A percentile compares a stretch with the other conserved stretches of the same genome.
phyloP scores from a whole-genome alignment of 2,329 filamentous ascomycete genomes.

The Diaporthe humulicola region DNA sequence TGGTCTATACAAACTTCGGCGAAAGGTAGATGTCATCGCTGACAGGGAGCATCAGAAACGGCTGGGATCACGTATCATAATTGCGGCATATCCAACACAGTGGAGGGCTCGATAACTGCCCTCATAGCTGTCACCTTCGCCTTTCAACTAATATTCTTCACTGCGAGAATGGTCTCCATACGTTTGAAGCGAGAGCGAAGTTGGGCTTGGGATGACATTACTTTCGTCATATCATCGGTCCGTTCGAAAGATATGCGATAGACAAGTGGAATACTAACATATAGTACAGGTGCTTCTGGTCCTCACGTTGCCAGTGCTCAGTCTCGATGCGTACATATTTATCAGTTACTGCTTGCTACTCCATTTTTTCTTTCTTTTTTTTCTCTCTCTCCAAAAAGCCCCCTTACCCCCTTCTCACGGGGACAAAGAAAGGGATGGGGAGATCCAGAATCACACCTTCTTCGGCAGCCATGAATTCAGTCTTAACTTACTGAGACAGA shows the following conservation, averaged over 20 bases:
- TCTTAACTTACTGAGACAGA: neutral
- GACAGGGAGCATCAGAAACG: neutral
- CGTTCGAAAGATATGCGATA: neutral
- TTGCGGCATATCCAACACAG: constrained; percentile 10
- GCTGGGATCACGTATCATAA: constrained; percentile 3
- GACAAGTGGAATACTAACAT: neutral
- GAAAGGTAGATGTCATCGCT: neutral
- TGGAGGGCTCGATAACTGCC: neutral
- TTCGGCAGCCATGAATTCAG: neutral
- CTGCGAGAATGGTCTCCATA: constrained; percentile 1
- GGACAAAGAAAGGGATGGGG: neutral
- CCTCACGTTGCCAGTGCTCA: constrained; percentile 7
- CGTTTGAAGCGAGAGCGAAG: neutral
- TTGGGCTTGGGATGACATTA: constrained; percentile 13
- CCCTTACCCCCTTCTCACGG: too few relatives aligned
- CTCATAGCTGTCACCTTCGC: neutral
- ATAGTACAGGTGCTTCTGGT: neutral
- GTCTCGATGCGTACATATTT: neutral
- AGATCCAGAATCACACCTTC: neutral
- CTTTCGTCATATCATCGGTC: constrained; percentile 4
- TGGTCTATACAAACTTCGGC: neutral
- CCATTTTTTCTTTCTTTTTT: too few relatives aligned
- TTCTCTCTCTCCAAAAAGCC: too few relatives aligned
- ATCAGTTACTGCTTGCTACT: neutral
- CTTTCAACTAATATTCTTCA: neutral